These are phyloP conservation scores for Musa beccarii DNA, from an alignment of 176 grass and related monocot species.

Conservation along the genomic window DNA sequence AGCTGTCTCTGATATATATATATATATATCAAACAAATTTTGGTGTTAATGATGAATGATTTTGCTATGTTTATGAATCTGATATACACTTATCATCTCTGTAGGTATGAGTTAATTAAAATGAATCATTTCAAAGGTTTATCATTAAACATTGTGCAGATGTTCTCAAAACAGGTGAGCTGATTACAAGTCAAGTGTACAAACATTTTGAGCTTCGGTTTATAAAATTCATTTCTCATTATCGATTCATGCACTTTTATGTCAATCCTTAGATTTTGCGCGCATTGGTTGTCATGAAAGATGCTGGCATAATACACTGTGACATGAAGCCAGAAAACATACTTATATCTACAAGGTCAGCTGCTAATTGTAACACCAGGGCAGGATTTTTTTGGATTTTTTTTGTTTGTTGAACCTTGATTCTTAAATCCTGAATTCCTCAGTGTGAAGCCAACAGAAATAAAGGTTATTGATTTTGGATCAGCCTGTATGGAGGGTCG, in stretches of 20 bases:
- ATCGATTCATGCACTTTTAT: slow-evolving; percentile 19
- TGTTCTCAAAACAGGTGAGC: slow-evolving; percentile 88
- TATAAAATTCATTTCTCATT: slow-evolving; percentile 17
- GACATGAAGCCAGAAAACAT: slow-evolving; percentile 99
- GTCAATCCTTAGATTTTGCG: slow-evolving; percentile 56
- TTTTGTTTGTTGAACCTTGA: not conserved
- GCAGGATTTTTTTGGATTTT: not conserved
- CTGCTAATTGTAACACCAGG: slow-evolving; percentile 20
- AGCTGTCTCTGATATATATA: slow-evolving; percentile 18
- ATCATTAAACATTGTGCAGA: slow-evolving; percentile 70
- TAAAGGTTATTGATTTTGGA: slow-evolving; percentile 99
- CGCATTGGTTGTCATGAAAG: slow-evolving; percentile 90
- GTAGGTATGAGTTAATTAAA: slow-evolving; percentile 85
- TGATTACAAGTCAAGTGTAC: slow-evolving; percentile 16
- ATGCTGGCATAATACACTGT: slow-evolving; percentile 96
- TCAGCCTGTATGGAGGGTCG: slow-evolving; percentile 91
- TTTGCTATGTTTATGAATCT: slow-evolving; percentile 8
- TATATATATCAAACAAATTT: slow-evolving; percentile 9
- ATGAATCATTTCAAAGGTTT: slow-evolving; percentile 84
- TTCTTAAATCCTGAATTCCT: slow-evolving; percentile 12
- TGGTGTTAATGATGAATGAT: not conserved
- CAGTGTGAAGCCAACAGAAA: slow-evolving; percentile 77
- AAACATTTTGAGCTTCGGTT: not conserved
- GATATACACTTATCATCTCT: slow-evolving; percentile 18
- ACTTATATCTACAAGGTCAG: slow-evolving; percentile 74